Evolutionary conservation across 2,329 filamentous ascomycete species (phyloP).

Genomic region (Magnaporthiopsis incrustans): DNA sequence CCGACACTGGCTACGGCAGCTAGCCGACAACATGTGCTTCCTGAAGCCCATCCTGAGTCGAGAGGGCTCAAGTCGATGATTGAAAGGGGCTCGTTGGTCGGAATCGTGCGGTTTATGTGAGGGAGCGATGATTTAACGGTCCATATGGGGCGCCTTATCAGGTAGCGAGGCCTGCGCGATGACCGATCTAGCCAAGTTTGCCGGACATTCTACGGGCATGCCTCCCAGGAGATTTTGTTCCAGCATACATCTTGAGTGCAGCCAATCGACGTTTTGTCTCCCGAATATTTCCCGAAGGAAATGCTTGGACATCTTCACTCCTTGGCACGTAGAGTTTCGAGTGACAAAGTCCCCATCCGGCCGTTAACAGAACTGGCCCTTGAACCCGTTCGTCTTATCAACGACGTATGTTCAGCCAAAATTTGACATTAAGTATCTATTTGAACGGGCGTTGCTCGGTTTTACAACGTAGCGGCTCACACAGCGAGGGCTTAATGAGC

Average conservation of each 20-base stretch:
- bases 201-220: neutral
- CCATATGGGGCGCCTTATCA: neutral
- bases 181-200: neutral
- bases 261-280: neutral
- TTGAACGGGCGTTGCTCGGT: too few relatives aligned
- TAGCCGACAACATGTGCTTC: neutral
- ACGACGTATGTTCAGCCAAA: too few relatives aligned
- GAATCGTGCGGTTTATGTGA: neutral
- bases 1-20: neutral
- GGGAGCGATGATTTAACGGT: neutral
- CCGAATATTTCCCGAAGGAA: neutral
- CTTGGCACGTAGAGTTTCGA: neutral
- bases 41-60: neutral
- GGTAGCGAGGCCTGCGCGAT: neutral
- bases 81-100: neutral
- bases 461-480: too few relatives aligned
- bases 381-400: too few relatives aligned
- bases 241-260: neutral
- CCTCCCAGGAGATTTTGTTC: neutral
- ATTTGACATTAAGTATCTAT: too few relatives aligned
- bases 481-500: too few relatives aligned
- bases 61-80: neutral
- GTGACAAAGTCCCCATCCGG: neutral
- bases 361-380: too few relatives aligned
- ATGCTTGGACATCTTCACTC: too few relatives aligned